Evolutionary conservation across 139 green algal genomes (phyloP).

Genomic region (Haematococcus sp.): DNA sequence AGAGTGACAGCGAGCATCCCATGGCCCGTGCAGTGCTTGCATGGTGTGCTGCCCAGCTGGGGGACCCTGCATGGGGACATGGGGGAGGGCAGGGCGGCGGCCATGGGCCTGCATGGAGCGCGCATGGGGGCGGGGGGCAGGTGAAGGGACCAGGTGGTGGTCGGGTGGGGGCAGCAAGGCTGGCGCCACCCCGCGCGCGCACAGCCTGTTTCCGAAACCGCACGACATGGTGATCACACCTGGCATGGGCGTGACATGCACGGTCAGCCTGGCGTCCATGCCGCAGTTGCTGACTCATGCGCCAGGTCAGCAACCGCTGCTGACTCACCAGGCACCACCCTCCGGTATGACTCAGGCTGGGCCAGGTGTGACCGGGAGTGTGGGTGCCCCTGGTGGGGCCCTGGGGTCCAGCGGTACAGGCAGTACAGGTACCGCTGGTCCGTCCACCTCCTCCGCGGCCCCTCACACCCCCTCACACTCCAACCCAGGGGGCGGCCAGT

Average conservation of each 20-base stretch:
- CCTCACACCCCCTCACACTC: too few species aligned
- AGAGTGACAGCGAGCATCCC: conserved; percentile 87
- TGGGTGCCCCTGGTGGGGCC: too few species aligned
- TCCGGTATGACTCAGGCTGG: too few species aligned
- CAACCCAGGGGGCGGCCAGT: not conserved
- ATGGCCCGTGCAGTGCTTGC: conserved; percentile 79
- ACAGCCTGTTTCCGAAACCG: conserved; percentile 16
- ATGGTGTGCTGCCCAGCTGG: conserved; percentile 1
- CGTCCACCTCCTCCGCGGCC: not conserved
- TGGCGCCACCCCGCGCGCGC: not conserved
- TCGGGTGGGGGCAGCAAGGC: not conserved
- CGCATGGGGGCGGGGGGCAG: not conserved
- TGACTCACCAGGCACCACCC: not conserved
- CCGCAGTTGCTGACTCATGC: conserved; percentile 13
- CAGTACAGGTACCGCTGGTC: not conserved
- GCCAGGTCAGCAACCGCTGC: not conserved
- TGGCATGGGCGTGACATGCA: conserved; percentile 13
- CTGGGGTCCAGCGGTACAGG: too few species aligned
- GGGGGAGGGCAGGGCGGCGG: not conserved
- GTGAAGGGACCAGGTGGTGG: not conserved
- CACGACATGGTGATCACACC: conserved; percentile 12
- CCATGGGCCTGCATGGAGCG: not conserved
- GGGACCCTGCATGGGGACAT: not conserved
- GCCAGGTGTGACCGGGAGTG: too few species aligned
- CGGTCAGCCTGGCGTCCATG: not conserved